Conservation (phyloP, 495 filamentous ascomycete species). For the Penicillium paxilli region DNA sequence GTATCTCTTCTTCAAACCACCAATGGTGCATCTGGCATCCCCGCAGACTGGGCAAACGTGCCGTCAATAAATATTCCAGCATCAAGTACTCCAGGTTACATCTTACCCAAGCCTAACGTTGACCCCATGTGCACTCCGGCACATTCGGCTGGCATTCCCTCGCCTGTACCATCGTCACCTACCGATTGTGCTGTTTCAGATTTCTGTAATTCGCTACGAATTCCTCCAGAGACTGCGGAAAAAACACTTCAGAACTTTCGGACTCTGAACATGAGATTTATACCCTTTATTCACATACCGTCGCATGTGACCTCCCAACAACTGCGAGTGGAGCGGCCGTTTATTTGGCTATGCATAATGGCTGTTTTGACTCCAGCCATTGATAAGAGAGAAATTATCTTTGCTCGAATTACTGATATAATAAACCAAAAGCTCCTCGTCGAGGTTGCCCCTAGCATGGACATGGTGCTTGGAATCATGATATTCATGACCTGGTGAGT, state of each 20-base stretch:
- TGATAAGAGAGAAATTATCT: slow-evolving; percentile 34
- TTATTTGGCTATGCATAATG: slow-evolving; percentile 58
- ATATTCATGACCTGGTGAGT: slow-evolving; percentile 46
- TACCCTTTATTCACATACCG: slow-evolving; percentile 49
- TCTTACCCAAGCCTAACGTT: background rate
- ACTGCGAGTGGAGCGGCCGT: slow-evolving; percentile 47
- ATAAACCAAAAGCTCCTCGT: slow-evolving; percentile 49
- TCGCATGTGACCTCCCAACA: slow-evolving; percentile 42
- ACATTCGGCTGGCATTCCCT: slow-evolving; percentile 16
- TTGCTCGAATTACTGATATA: slow-evolving; percentile 37
- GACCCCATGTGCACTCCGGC: background rate
- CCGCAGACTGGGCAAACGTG: slow-evolving; percentile 16
- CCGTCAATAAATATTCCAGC: background rate
- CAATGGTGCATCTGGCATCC: slow-evolving; percentile 7
- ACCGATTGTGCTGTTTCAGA: slow-evolving; percentile 4
- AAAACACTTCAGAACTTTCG: slow-evolving; percentile 40
- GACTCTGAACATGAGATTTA: slow-evolving; percentile 36
- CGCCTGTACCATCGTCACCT: slow-evolving; percentile 13
- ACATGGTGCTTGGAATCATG: slow-evolving; percentile 57
- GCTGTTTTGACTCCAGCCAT: slow-evolving; percentile 34
- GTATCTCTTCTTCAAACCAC: slow-evolving; percentile 43
- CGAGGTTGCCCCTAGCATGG: slow-evolving; percentile 50
- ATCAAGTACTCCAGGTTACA: background rate
- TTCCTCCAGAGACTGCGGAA: slow-evolving; percentile 38
- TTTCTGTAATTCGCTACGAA: slow-evolving; percentile 11